A percentile compares a stretch with the other conserved stretches of the same genome.
These are phyloP conservation scores for Aspergillus quadricinctus DNA, from an alignment of 2,329 filamentous ascomycete species.

Conservation along the genomic window DNA sequence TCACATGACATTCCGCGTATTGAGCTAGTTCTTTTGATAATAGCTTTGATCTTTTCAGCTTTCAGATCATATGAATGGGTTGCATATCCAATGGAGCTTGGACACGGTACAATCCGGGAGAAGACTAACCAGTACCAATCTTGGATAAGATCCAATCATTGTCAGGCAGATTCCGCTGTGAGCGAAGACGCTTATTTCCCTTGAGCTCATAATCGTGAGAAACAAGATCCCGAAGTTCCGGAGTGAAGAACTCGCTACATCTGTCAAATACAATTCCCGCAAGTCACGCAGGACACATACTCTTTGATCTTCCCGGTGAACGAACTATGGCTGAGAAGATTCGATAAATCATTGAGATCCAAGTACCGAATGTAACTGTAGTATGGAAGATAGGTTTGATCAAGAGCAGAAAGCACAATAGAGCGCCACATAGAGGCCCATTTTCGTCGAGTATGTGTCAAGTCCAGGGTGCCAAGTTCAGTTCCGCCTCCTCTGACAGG, in stretches of 20 bases:
- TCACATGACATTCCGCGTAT: slow-evolving; percentile 58
- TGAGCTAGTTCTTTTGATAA: slow-evolving; percentile 46
- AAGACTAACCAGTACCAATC: slow-evolving; percentile 44
- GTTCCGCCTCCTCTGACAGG: slow-evolving; percentile 42
- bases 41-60: slow-evolving; percentile 27
- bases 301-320: slow-evolving; percentile 57
- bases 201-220: slow-evolving; percentile 15
- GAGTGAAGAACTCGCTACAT: slow-evolving; percentile 49
- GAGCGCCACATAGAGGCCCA: slow-evolving; percentile 65
- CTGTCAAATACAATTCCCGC: slow-evolving; percentile 2
- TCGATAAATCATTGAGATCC: slow-evolving; percentile 57
- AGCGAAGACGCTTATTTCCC: slow-evolving; percentile 20
- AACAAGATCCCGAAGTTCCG: slow-evolving; percentile 32
- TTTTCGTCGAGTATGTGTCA: slow-evolving; percentile 33
- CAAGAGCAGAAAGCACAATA: slow-evolving; percentile 62
- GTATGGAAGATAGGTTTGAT: slow-evolving; percentile 62
- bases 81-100: neutral
- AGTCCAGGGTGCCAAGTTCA: slow-evolving; percentile 15
- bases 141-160: slow-evolving; percentile 42
- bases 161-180: slow-evolving; percentile 17
- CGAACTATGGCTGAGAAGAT: slow-evolving; percentile 56
- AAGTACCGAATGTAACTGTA: slow-evolving; percentile 63
- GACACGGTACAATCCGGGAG: neutral
- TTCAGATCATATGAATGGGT: neutral
- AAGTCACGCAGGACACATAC: slow-evolving; percentile 39